A percentile compares a stretch with the other conserved stretches of the same genome.
Conservation (phyloP, 331 rosid species). For the Cydonia oblonga region DNA sequence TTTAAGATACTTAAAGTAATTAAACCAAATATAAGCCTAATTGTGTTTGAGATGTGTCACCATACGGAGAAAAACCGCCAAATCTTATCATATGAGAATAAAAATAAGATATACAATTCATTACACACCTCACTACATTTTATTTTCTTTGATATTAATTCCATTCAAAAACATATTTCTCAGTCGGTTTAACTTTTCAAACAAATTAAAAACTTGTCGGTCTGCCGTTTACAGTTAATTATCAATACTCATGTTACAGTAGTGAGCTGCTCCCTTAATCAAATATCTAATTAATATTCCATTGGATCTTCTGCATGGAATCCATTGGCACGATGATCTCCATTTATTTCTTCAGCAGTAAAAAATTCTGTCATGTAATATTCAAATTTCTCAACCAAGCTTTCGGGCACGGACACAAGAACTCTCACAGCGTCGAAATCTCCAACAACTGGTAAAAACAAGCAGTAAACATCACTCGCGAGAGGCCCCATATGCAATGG, state of each 20-base stretch:
- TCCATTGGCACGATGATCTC: conserved; percentile 9
- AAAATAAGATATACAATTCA: too few species aligned
- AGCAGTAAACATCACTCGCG: conserved; percentile 59
- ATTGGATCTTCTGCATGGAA: conserved; percentile 12
- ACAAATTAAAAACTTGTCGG: background rate
- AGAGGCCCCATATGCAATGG: conserved; percentile 69
- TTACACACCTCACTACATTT: background rate
- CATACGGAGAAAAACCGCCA: too few species aligned
- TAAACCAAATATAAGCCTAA: too few species aligned
- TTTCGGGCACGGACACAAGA: conserved; percentile 60
- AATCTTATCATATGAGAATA: too few species aligned
- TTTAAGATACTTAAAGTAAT: too few species aligned
- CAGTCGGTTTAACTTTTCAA: background rate
- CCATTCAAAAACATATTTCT: background rate
- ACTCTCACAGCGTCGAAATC: conserved; percentile 46
- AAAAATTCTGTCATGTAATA: conserved; percentile 27
- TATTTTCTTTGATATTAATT: background rate
- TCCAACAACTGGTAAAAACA: conserved; percentile 61
- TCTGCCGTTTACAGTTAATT: background rate
- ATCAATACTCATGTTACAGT: background rate
- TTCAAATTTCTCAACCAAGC: conserved; percentile 35
- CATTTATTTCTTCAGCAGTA: conserved; percentile 3
- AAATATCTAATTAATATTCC: background rate
- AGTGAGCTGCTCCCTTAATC: background rate
- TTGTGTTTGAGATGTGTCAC: too few species aligned